Conservation (phyloP, 371 early-diverging fungal genomes). For the Dichotomocladium elegans region DNA sequence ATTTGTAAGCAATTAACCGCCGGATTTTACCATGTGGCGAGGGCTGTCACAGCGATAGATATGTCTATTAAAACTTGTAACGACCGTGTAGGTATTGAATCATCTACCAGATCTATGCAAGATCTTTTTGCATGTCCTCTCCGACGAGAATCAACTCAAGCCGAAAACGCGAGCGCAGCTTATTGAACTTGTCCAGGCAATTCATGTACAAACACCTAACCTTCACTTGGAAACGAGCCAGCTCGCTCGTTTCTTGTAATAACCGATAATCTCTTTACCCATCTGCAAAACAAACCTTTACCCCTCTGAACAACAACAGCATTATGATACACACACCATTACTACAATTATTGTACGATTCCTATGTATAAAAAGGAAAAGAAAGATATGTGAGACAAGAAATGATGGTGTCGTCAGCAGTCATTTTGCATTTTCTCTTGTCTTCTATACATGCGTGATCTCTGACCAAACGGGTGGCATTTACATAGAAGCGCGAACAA, state of each 20-base stretch:
- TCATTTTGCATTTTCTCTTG: too few relatives aligned
- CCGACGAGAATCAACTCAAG: slow-evolving; percentile 55
- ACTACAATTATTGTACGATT: too few relatives aligned
- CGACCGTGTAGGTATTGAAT: slow-evolving; percentile 22
- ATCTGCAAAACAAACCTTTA: too few relatives aligned
- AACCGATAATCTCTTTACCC: too few relatives aligned
- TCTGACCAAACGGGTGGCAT: too few relatives aligned
- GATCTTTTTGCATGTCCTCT: slow-evolving; percentile 43
- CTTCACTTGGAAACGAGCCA: slow-evolving; percentile 9
- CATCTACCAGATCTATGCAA: slow-evolving; percentile 29
- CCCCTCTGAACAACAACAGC: too few relatives aligned
- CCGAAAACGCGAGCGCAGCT: slow-evolving; percentile 50
- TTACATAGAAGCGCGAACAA: too few relatives aligned
- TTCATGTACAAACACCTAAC: slow-evolving; percentile 36
- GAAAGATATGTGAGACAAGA: too few relatives aligned
- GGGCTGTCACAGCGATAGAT: neutral
- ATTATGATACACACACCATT: too few relatives aligned
- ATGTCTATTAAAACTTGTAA: neutral
- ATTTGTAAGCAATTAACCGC: slow-evolving; percentile 47
- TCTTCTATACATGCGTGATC: too few relatives aligned
- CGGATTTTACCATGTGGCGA: neutral
- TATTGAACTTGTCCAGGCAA: slow-evolving; percentile 51
- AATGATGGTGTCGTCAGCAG: too few relatives aligned
- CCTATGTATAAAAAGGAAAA: too few relatives aligned
- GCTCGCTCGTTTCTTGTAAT: slow-evolving; percentile 13